These are phyloP conservation scores for Globisporangium yorkense DNA, from an alignment of 352 stramenopile genomes.

Conservation along the genomic window DNA sequence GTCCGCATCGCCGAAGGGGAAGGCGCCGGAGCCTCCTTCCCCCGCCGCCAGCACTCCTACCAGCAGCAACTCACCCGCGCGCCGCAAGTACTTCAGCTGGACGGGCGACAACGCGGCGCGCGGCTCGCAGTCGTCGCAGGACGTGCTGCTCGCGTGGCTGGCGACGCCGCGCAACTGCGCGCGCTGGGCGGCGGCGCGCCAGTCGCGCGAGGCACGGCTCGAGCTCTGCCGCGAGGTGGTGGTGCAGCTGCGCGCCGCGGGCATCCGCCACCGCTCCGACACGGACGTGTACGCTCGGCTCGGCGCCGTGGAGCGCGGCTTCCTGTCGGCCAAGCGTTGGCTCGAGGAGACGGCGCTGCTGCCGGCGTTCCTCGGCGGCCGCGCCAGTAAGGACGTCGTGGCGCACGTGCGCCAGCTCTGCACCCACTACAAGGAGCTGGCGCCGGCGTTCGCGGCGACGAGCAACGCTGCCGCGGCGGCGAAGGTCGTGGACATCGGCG, in stretches of 20 bases:
- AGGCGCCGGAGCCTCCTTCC: not conserved
- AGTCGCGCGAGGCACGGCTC: not conserved
- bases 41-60: not conserved
- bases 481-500: slow-evolving; percentile 11
- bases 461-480: slow-evolving; percentile 7
- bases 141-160: slow-evolving; percentile 32
- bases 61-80: not conserved
- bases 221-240: slow-evolving; percentile 12
- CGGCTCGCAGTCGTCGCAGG: slow-evolving; percentile 15
- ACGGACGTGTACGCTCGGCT: slow-evolving; percentile 12
- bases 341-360: slow-evolving; percentile 18
- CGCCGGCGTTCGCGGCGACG: slow-evolving; percentile 8
- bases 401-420: slow-evolving; percentile 13
- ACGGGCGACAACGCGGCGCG: slow-evolving; percentile 6
- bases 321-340: slow-evolving; percentile 15
- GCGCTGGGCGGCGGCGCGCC: slow-evolving; percentile 12
- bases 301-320: slow-evolving; percentile 13
- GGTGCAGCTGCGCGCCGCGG: slow-evolving; percentile 4
- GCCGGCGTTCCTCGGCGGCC: slow-evolving; percentile 8
- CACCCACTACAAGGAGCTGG: slow-evolving; percentile 12
- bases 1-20: not conserved
- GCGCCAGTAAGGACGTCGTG: slow-evolving; percentile 8
- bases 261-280: slow-evolving; percentile 12
- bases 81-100: slow-evolving; percentile 3
- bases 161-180: slow-evolving; percentile 21